phyloP scores from a whole-genome alignment of 768 basidiomycete genomes.

The Agrocybe chaxingu region DNA sequence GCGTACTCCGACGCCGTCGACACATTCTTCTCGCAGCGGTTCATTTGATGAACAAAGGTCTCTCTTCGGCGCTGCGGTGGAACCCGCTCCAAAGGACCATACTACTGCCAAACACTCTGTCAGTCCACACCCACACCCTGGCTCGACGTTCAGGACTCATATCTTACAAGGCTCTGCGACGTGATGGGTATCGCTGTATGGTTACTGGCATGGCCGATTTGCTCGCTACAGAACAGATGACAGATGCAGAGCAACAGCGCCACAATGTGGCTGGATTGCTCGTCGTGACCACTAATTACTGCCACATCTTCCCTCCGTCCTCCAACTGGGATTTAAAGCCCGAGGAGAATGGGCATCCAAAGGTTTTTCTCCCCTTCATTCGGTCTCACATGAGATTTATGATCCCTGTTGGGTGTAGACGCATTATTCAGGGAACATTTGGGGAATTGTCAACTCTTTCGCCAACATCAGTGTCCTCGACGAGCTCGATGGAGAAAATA shows the following conservation, averaged over 20 bases:
- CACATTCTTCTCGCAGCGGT: constrained; percentile 2
- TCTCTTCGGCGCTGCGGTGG: background rate
- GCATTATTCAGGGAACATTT: background rate
- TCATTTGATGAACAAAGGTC: background rate
- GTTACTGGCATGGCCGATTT: constrained; percentile 1
- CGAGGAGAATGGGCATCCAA: background rate
- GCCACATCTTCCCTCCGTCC: constrained; percentile 11
- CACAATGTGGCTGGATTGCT: background rate
- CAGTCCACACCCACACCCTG: background rate
- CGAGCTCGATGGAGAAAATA: background rate
- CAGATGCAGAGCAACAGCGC: background rate
- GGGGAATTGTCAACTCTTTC: background rate
- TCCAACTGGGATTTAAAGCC: background rate
- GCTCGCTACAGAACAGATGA: background rate
- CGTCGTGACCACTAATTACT: constrained; percentile 1
- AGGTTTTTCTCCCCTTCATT: background rate
- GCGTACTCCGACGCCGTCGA: constrained; percentile 1
- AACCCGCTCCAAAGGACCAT: constrained; percentile 3
- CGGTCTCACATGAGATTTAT: no score
- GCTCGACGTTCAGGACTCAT: background rate
- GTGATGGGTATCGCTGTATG: constrained; percentile 8
- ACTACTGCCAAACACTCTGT: constrained; percentile 7
- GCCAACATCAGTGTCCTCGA: background rate
- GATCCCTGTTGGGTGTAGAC: background rate
- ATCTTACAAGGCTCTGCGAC: constrained; percentile 8